phyloP scores from a whole-genome alignment of 2,329 filamentous ascomycete species.

The Ceratocystis harringtonii region DNA sequence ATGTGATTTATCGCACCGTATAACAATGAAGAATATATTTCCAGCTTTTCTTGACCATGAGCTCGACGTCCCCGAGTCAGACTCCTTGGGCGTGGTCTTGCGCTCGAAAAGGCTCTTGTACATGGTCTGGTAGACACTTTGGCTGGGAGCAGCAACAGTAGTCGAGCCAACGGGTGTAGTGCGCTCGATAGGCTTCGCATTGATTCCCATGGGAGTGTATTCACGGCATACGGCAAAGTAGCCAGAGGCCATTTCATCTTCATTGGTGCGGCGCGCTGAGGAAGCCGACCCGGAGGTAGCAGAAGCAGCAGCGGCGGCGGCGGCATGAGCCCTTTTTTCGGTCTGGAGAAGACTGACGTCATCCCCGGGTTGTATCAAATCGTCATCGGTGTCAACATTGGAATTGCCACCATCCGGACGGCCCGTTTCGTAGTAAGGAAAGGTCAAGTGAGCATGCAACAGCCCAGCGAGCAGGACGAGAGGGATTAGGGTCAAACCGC shows the following conservation, averaged over 20 bases:
- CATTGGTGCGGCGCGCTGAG: conserved; percentile 35
- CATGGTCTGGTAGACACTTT: conserved; percentile 96
- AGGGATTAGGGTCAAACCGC: conserved; percentile 77
- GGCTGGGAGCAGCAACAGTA: conserved; percentile 64
- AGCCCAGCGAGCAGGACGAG: conserved; percentile 48
- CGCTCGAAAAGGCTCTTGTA: conserved; percentile 91
- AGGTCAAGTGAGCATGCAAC: conserved; percentile 51
- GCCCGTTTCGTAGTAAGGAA: conserved; percentile 36
- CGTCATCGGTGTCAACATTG: conserved; percentile 25
- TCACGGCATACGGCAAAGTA: conserved; percentile 94
- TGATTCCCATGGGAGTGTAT: conserved; percentile 80
- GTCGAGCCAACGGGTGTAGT: conserved; percentile 62
- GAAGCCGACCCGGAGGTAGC: conserved; percentile 29
- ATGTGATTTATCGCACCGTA: conserved; percentile 45
- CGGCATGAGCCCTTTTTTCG: conserved; percentile 30
- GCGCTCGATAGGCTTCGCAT: conserved; percentile 81
- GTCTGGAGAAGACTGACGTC: conserved; percentile 49
- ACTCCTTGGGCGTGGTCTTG: conserved; percentile 36
- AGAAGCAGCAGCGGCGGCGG: conserved; percentile 43
- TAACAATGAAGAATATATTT: conserved; percentile 85
- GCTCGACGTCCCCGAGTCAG: conserved; percentile 36
- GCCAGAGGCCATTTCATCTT: conserved; percentile 68
- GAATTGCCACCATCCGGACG: conserved; percentile 21
- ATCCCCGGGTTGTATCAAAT: conserved; percentile 44
- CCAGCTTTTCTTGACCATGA: conserved; percentile 50